Evolutionary conservation across 306 rosid species (phyloP).

Genomic region (Alnus rubra): DNA sequence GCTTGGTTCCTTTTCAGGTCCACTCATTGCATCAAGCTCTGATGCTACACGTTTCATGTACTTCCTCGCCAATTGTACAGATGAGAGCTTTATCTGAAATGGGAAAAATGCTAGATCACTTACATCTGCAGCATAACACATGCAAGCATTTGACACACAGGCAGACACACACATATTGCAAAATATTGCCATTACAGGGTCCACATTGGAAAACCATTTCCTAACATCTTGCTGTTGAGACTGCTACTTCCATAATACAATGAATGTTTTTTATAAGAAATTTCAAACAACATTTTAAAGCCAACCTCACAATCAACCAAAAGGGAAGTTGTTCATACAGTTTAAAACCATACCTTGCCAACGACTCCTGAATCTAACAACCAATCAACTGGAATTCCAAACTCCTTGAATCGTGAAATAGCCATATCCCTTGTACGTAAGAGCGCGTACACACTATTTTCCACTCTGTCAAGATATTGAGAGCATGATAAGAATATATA

Average conservation of each 20-base stretch:
- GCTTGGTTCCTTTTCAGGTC: slow-evolving; percentile 82
- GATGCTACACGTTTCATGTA: slow-evolving; percentile 89
- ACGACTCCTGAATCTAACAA: slow-evolving; percentile 87
- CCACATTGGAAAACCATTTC: too few species aligned
- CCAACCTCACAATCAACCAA: not conserved
- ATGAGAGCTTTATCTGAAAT: slow-evolving; percentile 87
- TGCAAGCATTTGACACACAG: not conserved
- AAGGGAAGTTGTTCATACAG: not conserved
- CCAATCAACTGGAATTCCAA: slow-evolving; percentile 96
- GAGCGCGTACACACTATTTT: slow-evolving; percentile 88
- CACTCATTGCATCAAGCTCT: slow-evolving; percentile 74
- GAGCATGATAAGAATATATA: slow-evolving; percentile 8
- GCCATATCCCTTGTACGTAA: slow-evolving; percentile 97
- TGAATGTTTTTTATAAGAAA: not conserved
- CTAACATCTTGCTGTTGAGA: not conserved
- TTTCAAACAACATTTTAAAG: not conserved
- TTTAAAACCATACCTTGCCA: slow-evolving; percentile 73
- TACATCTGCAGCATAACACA: slow-evolving; percentile 13
- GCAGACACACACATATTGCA: too few species aligned
- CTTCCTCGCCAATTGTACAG: slow-evolving; percentile 86
- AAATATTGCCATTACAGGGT: too few species aligned
- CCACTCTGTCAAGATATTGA: slow-evolving; percentile 57
- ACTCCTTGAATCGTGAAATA: slow-evolving; percentile 83
- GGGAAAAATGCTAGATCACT: slow-evolving; percentile 8
- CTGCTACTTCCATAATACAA: not conserved